phyloP scores from a whole-genome alignment of 805 yeast species.

The Candida loeiensis region DNA sequence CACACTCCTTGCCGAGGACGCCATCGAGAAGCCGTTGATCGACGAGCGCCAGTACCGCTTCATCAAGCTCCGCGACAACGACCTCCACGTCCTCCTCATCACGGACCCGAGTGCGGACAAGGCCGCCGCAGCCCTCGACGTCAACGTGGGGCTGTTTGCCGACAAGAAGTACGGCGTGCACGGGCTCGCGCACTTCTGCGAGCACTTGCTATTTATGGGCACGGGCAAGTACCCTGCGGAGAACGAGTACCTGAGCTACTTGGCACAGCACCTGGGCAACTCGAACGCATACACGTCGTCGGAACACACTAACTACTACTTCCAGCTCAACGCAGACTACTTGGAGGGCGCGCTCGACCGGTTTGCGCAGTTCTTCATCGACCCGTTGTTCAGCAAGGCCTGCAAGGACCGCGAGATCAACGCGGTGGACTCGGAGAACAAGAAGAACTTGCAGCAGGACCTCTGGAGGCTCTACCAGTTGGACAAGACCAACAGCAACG shows the following conservation, averaged over 20 bases:
- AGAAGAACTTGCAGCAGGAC: constrained; percentile 88
- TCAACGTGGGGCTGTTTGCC: constrained; percentile 70
- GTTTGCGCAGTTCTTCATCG: constrained; percentile 86
- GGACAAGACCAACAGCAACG: constrained; percentile 69
- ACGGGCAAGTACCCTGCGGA: constrained; percentile 73
- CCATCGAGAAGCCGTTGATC: constrained; percentile 44
- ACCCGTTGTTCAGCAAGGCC: constrained; percentile 68
- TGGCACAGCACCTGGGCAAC: constrained; percentile 81
- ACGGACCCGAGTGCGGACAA: constrained; percentile 69
- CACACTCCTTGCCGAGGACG: constrained; percentile 10
- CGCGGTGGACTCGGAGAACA: constrained; percentile 95
- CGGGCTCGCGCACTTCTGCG: constrained; percentile 75
- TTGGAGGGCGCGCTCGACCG: constrained; percentile 87
- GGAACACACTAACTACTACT: constrained; percentile 85
- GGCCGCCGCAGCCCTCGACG: constrained; percentile 77
- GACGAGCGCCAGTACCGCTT: constrained; percentile 79
- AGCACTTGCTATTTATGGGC: constrained; percentile 71
- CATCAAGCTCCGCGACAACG: constrained; percentile 52
- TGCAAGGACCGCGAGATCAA: constrained; percentile 89
- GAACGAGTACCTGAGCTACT: constrained; percentile 67
- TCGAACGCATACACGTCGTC: constrained; percentile 92
- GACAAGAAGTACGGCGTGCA: constrained; percentile 58
- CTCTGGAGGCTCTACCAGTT: constrained; percentile 85
- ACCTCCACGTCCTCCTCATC: constrained; percentile 58
- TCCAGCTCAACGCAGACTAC: constrained; percentile 73